Conservation (phyloP, 2,329 filamentous ascomycete genomes). For the Ploettnerulaceae sp. region DNA sequence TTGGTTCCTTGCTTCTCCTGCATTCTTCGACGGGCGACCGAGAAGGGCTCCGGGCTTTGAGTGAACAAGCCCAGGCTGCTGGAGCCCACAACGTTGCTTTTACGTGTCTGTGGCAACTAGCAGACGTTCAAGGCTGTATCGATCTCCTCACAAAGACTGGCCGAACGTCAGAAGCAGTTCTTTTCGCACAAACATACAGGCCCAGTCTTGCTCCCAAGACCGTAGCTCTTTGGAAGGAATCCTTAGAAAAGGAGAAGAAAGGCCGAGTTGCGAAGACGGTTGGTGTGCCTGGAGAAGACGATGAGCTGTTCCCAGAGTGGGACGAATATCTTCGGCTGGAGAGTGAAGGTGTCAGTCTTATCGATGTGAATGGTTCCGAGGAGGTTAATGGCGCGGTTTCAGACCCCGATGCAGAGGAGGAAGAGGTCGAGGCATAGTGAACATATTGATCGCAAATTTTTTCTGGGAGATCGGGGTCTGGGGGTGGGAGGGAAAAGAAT, state of each 20-base stretch:
- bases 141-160: conserved; percentile 74
- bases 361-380: conserved; percentile 28
- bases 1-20: conserved; percentile 82
- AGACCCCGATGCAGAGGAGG: too few relatives aligned
- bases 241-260: conserved; percentile 79
- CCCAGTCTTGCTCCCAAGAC: conserved; percentile 67
- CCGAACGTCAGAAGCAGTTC: conserved; percentile 75
- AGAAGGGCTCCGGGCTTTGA: conserved; percentile 67
- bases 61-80: conserved; percentile 66
- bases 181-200: conserved; percentile 95
- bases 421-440: background rate
- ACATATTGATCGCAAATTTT: background rate
- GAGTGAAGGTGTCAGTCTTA: conserved; percentile 51
- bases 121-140: conserved; percentile 76
- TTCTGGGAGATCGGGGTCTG: background rate
- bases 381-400: conserved; percentile 15
- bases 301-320: conserved; percentile 94
- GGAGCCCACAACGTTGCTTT: conserved; percentile 92
- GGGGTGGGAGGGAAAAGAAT: background rate
- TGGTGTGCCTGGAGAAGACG: conserved; percentile 74
- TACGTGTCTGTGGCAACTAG: conserved; percentile 80
- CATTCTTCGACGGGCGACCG: conserved; percentile 81
- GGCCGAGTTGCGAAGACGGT: conserved; percentile 77
- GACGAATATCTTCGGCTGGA: conserved; percentile 83
- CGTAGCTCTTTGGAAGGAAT: conserved; percentile 75